A percentile compares a stretch with the other conserved stretches of the same genome.
Conservation (phyloP, 306 rosid genomes). For the Malus sylvestris region DNA sequence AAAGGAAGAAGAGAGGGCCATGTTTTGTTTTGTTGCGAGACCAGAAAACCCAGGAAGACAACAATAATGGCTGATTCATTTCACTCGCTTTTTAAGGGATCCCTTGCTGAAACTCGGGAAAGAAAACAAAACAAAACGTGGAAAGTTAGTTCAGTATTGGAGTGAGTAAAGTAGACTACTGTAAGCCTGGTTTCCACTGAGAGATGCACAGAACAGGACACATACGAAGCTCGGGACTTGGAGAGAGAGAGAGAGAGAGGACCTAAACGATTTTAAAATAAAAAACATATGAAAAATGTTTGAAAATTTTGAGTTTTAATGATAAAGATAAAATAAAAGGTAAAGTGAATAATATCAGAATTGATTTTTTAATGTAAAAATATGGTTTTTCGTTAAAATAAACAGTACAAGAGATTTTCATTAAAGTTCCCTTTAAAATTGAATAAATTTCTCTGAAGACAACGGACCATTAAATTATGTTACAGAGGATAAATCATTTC, state of each 20-base stretch:
- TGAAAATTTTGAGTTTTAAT: no score
- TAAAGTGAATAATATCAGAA: no score
- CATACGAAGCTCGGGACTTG: conserved; percentile 1
- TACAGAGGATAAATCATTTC: no score
- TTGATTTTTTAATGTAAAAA: no score
- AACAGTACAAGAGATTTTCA: no score
- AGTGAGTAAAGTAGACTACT: neutral
- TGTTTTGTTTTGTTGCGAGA: conserved; percentile 23
- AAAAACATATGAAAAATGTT: no score
- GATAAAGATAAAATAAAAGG: no score
- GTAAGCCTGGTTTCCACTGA: conserved; percentile 3
- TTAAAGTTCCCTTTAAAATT: no score
- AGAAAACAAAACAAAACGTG: neutral
- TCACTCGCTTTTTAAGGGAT: neutral
- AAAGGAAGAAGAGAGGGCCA: conserved; percentile 50
- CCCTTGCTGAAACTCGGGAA: neutral
- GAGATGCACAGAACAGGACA: neutral
- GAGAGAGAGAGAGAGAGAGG: neutral
- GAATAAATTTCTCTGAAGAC: no score
- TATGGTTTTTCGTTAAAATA: no score
- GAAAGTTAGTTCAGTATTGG: neutral
- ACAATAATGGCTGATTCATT: conserved; percentile 39
- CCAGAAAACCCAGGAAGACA: conserved; percentile 22
- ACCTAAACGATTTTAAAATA: neutral
- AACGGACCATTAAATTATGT: neutral